Base-by-base conservation (phyloP, 2,329 filamentous ascomycete genomes). In the Xylariaceae sp. region DNA sequence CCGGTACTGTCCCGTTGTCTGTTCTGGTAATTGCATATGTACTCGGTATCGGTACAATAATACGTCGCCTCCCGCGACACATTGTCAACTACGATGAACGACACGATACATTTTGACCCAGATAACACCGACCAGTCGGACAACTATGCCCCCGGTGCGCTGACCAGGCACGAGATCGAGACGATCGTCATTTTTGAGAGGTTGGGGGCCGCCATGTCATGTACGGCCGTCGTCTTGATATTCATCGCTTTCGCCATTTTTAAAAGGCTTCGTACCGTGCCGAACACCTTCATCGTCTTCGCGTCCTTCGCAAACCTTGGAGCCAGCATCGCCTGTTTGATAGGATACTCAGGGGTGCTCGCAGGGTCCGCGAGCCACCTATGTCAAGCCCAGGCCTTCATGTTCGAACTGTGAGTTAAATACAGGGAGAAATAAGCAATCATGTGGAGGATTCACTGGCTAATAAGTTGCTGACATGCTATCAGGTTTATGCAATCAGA, bases 401-500 rank as follows among this genome's bases (percentile, higher is more conserved):
- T 86, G 52, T 80, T 91, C 63, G 84, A 90, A 69, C 87, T 90
- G 75, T 90, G 80, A 71, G 88, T 75, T 44, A 5, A 4, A 16
- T 20, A 26, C 10, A n/a, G n/a, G n/a, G n/a, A n/a, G n/a, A n/a
- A n/a, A n/a, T n/a, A n/a, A n/a, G n/a, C n/a, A n/a, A n/a, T n/a
- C n/a, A 20, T 16, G 37, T 16, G n/a, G 19, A 21, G 37, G 10
- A 16, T 14, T 7, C 29, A 12, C n/a, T 7, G 2, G 23, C 19
- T 37, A 12, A 32, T 2, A 41, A 46, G 6, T 29, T 10, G 12
- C 60, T 65, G 50, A 66, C 48, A 3, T 43, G 16, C 21, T 12
- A 12, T 7, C 60, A 90, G 87, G 84, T 91, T 91, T 71, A 89
- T 90, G 83, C 87, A 89, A 62, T 88, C 87, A 4, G 88, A 91